These are phyloP conservation scores for Parsonsia alboflavescens DNA, from an alignment of 257 asterid species.

Conservation along the genomic window DNA sequence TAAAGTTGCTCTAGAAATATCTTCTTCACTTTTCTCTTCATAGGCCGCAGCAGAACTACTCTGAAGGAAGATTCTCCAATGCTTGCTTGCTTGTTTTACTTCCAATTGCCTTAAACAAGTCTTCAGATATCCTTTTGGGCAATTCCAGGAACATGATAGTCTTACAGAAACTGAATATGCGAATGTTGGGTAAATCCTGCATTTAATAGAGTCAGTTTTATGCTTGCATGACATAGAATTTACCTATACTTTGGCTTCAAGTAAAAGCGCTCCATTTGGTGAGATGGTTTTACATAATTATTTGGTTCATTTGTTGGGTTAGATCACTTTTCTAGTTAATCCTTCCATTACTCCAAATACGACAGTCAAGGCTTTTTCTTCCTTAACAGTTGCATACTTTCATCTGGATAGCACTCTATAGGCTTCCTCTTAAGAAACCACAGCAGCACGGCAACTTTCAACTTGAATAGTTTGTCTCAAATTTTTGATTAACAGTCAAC, in stretches of 20 bases:
- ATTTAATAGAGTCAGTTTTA: neutral
- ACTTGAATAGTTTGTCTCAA: neutral
- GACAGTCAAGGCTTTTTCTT: neutral
- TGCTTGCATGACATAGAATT: neutral
- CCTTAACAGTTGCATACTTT: neutral
- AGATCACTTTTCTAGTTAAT: neutral
- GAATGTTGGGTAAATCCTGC: slow-evolving; percentile 38
- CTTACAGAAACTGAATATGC: slow-evolving; percentile 22
- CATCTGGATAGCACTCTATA: neutral
- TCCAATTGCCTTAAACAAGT: slow-evolving; percentile 18
- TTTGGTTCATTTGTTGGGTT: neutral
- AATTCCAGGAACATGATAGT: slow-evolving; percentile 26
- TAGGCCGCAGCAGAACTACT: slow-evolving; percentile 18
- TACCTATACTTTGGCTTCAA: neutral
- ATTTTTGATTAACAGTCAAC: neutral
- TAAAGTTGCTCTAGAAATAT: slow-evolving; percentile 55
- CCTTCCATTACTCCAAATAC: neutral
- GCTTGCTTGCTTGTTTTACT: slow-evolving; percentile 9
- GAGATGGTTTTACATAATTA: neutral
- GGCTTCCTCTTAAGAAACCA: neutral
- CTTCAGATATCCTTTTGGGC: slow-evolving; percentile 15
- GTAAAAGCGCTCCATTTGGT: neutral
- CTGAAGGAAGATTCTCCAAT: slow-evolving; percentile 23
- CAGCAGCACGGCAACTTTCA: neutral
- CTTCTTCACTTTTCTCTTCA: slow-evolving; percentile 33